Percentiles rank a stretch among this genome's conserved stretches.
phyloP scores from a whole-genome alignment of 2,329 filamentous ascomycete genomes.

The Emericellopsis atlantica region DNA sequence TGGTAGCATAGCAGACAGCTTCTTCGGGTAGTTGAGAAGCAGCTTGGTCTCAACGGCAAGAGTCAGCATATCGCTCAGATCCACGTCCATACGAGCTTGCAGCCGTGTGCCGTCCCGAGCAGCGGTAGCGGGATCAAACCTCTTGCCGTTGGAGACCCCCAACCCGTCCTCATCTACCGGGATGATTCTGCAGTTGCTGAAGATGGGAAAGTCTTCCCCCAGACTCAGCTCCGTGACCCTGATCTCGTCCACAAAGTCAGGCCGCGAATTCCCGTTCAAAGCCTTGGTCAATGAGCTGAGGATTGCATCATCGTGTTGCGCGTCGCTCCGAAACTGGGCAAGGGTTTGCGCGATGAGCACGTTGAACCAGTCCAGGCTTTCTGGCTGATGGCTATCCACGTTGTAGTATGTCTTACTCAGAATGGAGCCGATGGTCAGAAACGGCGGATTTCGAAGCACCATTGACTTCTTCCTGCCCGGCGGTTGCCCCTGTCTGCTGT shows the following conservation, averaged over 20 bases:
- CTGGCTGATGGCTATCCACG: slow-evolving; percentile 86
- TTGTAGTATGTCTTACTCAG: slow-evolving; percentile 97
- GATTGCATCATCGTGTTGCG: slow-evolving; percentile 83
- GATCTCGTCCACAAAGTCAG: slow-evolving; percentile 88
- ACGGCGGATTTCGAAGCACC: slow-evolving; percentile 59
- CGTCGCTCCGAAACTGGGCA: slow-evolving; percentile 85
- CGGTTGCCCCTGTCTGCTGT: slow-evolving; percentile 24
- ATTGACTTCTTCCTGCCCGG: slow-evolving; percentile 56
- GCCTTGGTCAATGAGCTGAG: slow-evolving; percentile 73
- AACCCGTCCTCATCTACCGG: slow-evolving; percentile 73
- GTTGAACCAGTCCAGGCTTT: slow-evolving; percentile 98
- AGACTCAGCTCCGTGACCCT: slow-evolving; percentile 86
- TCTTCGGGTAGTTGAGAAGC: slow-evolving; percentile 87
- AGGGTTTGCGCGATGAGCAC: slow-evolving; percentile 94
- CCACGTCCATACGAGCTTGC: slow-evolving; percentile 93
- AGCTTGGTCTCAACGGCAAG: slow-evolving; percentile 90
- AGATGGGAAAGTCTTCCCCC: slow-evolving; percentile 95
- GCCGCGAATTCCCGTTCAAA: slow-evolving; percentile 75
- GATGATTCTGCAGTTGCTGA: slow-evolving; percentile 95
- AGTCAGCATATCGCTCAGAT: slow-evolving; percentile 91
- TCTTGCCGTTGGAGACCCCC: slow-evolving; percentile 35
- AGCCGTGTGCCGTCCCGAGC: slow-evolving; percentile 58
- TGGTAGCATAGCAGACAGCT: slow-evolving; percentile 75
- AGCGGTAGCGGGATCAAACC: slow-evolving; percentile 38
- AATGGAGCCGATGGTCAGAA: slow-evolving; percentile 84